These are phyloP conservation scores for Asclepias syriaca DNA, from an alignment of 257 asterid species.

Conservation along the genomic window DNA sequence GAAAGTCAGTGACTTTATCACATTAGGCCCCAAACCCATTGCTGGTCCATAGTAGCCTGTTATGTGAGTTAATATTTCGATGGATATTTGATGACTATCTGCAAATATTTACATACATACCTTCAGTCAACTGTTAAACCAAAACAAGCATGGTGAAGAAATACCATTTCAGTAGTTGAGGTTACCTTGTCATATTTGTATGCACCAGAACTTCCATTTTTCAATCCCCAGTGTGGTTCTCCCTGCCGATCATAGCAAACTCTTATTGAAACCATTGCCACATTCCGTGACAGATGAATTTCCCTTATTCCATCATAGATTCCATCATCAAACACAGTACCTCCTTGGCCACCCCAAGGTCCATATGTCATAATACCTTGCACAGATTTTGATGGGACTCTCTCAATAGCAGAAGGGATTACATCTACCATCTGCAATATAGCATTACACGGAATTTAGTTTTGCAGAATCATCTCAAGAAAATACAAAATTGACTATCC, in stretches of 20 bases:
- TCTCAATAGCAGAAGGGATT: slow-evolving; percentile 30
- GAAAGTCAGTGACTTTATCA: slow-evolving; percentile 67
- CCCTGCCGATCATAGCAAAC: slow-evolving; percentile 59
- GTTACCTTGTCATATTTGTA: slow-evolving; percentile 56
- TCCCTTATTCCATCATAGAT: slow-evolving; percentile 61
- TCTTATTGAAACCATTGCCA: slow-evolving; percentile 51
- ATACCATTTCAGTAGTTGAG: neutral
- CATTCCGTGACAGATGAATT: slow-evolving; percentile 53
- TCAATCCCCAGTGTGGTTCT: slow-evolving; percentile 62
- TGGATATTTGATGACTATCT: slow-evolving; percentile 65
- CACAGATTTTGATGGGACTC: slow-evolving; percentile 29
- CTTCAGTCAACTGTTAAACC: neutral
- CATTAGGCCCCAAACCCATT: slow-evolving; percentile 67
- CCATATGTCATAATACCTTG: slow-evolving; percentile 50
- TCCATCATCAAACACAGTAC: slow-evolving; percentile 69
- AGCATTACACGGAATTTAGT: slow-evolving; percentile 3
- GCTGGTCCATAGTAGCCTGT: slow-evolving; percentile 64
- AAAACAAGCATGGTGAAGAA: neutral
- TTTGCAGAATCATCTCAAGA: neutral
- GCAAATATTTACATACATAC: slow-evolving; percentile 14
- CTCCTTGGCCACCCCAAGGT: slow-evolving; percentile 83
- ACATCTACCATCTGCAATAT: slow-evolving; percentile 26
- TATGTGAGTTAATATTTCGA: slow-evolving; percentile 59
- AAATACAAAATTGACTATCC: neutral
- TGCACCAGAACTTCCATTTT: slow-evolving; percentile 70